Evolutionary conservation across 305 asterid species (phyloP), one percentile per base, ranked within the genome.

Genomic region (Solanum hybrid): DNA sequence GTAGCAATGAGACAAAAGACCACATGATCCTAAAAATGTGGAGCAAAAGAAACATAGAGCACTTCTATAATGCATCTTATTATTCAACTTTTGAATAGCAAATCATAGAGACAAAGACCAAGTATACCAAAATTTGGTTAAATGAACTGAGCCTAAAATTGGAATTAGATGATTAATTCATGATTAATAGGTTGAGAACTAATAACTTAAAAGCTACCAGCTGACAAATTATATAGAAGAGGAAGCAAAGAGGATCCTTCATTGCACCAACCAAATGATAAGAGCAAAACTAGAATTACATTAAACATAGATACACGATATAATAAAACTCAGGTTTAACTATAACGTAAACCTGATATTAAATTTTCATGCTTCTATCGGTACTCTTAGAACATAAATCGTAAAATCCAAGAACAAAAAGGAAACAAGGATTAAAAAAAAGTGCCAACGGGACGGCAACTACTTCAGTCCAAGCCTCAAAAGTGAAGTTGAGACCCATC

Each of bases 381-480:
- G 74, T 84, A 51, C 20, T 84, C 71, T 46, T 51, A 51, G 39
- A 42, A 46, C 87, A 83, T 46, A 5, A 83, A 46, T 31, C 2
- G 10, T 51, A 84, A 84, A 84, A 84, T 84, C 31, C 87, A 84
- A 4, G 74, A 84, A 51, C 31, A 20, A 86, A 73, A 75, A 33
- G 46, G 16, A 61, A 31, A 51, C 39, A 88, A 83, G 67, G 81
- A 42, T 26, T 20, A 14, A 18, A 18, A 69, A 24, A 16, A 40
- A 26, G 86, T 46, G n/a, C 51, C 67, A 64, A 76, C 86, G 1
- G 9, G 29, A 51, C 71, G 71, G 71, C 87, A 89, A 87, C 91
- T 91, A 74, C 42, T 69, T 87, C 95, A 92, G 93, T 94, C 96
- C 90, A 94, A 92, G 95, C 95, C 95, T 92, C 89, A 75, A 42